Evolutionary conservation across 1,284 basidiomycete species (phyloP), one percentile per base, ranked within the genome.

Genomic region (Cystobasidium pallidum): DNA sequence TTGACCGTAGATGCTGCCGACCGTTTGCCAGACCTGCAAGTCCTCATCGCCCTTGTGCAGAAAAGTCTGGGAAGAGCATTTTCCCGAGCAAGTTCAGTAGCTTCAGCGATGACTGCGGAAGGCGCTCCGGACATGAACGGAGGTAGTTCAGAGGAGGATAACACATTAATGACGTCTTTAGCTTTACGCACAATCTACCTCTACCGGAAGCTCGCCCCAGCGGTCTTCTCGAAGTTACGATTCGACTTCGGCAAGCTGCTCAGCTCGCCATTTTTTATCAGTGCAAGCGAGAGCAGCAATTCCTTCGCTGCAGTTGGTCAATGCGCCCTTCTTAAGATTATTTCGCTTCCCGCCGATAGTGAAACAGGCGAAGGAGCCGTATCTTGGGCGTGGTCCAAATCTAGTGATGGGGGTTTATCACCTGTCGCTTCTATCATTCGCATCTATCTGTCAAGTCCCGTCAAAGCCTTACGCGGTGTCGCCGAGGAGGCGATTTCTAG

Each of bases 401-500:
- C 59, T 11, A 63, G 59, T 32, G 68, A 71, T 32, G 68, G 59
- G 17, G 49, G 41, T 11, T 19, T 57, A 13, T 63, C 59, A 17
- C 68, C 68, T n/a, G 26, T 71, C 34, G 68, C 68, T 76, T 85
- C 89, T 68, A 85, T 95, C 24, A 83, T 94, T 34, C 85, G 84
- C 51, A 83, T 88, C 0, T 87, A 89, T 75, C 81, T 84, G n/a
- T 82, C 80, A 11, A 85, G 86, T 0, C 81, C 81, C 1, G 83
- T 85, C 13, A 78, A 81, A 0, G 85, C 87, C 0, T 86, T 90
- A 15, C 85, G 86, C 43, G 77, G 78, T 8, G 86, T 86, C 10
- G 84, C 91, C 0, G 83, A 84, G 10, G 79, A 82, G 0, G 85
- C 93, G 0, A 81, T 93, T 0, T 81, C 83, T 1, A 85, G 86